Conservation (phyloP, 306 rosid species). For the Crataegus laevigata region DNA sequence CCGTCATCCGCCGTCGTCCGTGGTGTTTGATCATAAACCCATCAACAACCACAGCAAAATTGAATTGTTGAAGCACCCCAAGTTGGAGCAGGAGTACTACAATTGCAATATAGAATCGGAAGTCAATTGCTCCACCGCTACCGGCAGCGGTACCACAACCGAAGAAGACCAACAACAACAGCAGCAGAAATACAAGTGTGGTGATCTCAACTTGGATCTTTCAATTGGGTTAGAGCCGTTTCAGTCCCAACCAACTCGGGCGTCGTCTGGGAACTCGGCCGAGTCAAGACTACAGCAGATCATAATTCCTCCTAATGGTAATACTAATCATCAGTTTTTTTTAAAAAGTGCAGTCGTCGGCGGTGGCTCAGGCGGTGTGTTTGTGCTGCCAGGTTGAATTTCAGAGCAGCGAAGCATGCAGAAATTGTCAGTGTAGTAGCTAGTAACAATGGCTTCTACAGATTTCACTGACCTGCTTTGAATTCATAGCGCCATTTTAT, state of each 20-base stretch:
- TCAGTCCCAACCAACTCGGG: conserved; percentile 27
- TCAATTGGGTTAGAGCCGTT: conserved; percentile 48
- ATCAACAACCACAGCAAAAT: neutral
- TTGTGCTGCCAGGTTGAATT: conserved; percentile 39
- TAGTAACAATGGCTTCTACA: conserved; percentile 7
- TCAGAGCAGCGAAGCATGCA: conserved; percentile 22
- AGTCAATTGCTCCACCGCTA: neutral
- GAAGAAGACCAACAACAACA: conserved; percentile 28
- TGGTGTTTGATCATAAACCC: neutral
- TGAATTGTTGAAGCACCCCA: conserved; percentile 1
- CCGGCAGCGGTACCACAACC: conserved; percentile 49
- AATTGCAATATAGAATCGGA: neutral
- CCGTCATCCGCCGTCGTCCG: conserved; percentile 18
- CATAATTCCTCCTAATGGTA: neutral
- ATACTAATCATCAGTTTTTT: neutral
- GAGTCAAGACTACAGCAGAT: conserved; percentile 32
- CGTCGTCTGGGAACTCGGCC: conserved; percentile 26
- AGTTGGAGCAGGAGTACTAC: neutral
- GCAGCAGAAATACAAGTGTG: neutral
- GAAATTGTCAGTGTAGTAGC: conserved; percentile 28
- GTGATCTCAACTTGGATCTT: conserved; percentile 47
- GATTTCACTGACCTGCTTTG: conserved; percentile 21
- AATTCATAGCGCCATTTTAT: neutral
- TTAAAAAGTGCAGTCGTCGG: neutral
- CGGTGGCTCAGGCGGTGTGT: conserved; percentile 14